Base-by-base conservation (phyloP, 768 basidiomycete species). In the Lactifluus pinguis region DNA sequence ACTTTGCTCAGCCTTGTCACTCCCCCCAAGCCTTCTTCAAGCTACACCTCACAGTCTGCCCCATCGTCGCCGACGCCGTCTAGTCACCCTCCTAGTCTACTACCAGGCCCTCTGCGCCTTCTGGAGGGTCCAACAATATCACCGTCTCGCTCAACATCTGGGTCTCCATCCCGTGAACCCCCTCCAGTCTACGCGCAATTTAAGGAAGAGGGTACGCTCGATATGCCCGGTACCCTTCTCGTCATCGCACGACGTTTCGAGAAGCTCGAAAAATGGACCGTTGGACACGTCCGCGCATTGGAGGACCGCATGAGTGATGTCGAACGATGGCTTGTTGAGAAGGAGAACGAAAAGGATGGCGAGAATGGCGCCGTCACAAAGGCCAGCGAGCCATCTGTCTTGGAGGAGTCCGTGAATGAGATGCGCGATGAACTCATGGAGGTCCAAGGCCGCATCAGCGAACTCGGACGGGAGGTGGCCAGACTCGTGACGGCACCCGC, bases 301-400 rank as follows among this genome's bases (percentile, higher is more conserved):
- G 91, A 93, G 66, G 91, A 92, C 19, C 81, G 91, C 36, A 93
- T 93, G 90, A 83, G 85, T 62, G 91, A 93, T 59, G 91, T 93
- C n/a, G 91, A 93, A 69, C 79, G 84, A 49, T 93, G 89, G 88
- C 76, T 92, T 9, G 90, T 92, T 6, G 89, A 91, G 62, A 90
- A 87, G 69, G 89, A 92, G 73, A 83, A 78, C 60, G 84, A 85
- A 67, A 83, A 80, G 61, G 82, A 81, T 39, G 64, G 29, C 7
- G 66, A 58, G 32, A 48, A 34, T 3, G 55, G 65, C 25, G 56
- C 49, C 19, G 34, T 32, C 39, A 58, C 59, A n/a, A 69, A 67
- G 19, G 58, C 61, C 8, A 57, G 62, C 9, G 57, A 47, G 29
- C 64, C 65, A 0, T 68, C 67, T 4, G 67, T 66, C 17, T 70